Base-by-base conservation (phyloP, 2,329 filamentous ascomycete genomes). In the Pseudocercospora vitis region DNA sequence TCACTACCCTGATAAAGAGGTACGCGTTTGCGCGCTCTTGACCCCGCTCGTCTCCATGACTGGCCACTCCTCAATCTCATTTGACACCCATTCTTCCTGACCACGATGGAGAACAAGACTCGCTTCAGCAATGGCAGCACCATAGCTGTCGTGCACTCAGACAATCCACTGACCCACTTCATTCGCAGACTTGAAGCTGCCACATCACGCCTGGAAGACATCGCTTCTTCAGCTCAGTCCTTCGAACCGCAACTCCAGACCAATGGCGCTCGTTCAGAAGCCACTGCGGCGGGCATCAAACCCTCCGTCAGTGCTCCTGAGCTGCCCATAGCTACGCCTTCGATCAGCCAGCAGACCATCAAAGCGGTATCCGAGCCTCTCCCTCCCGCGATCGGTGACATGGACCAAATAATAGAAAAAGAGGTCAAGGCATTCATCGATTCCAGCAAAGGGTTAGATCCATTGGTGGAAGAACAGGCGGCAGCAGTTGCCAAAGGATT, bases 1-100 rank as follows among this genome's bases (percentile, higher is more conserved):
- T 99, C 59, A 95, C 91, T 29, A 99, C 94, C 50, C 83, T 99
- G 68, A 96, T 99, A 78, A 99, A 99, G 82, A 85, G 94, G 94
- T 97, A 61, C 32, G 51, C 52, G 12, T 21, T 31, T 40, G 26
- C 32, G 33, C 23, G 49, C 44, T 24, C 50, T 55, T 29, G 23
- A 18, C 32, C n/a, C n/a, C 6, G 26, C 24, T 42, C 12, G 19
- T 42, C 37, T 42, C 11, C 31, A 12, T 18, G n/a, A 42, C 19
- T 23, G 21, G n/a, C 14, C 33, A 7, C 33, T 18, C 9, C n/a
- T 12, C n/a, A n/a, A n/a, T n/a, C n/a, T n/a, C n/a, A n/a, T n/a
- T n/a, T n/a, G n/a, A n/a, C n/a, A n/a, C n/a, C n/a, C n/a, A n/a
- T n/a, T 40, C 26, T 29, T 11, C 26, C 26, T 29, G 11, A 16